A percentile compares a stretch with the other conserved stretches of the same genome.
These are phyloP conservation scores for Aureobasidium mangrovei DNA, from an alignment of 2,329 filamentous ascomycete genomes.

Conservation along the genomic window DNA sequence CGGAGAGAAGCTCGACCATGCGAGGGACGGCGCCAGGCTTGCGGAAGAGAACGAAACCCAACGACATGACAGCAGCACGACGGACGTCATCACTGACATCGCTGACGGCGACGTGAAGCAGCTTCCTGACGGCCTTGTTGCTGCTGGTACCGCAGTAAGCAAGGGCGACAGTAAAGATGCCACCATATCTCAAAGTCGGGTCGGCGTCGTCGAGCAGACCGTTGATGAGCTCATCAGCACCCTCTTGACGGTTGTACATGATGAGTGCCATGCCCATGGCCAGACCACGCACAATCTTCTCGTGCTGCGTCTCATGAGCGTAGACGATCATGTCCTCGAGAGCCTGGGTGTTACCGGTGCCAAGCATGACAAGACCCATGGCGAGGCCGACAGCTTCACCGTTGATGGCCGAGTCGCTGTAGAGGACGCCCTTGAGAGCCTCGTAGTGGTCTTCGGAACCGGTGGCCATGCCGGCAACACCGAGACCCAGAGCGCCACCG, in stretches of 20 bases:
- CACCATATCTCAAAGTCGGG: slow-evolving; percentile 86
- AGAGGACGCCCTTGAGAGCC: slow-evolving; percentile 79
- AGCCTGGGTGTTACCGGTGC: slow-evolving; percentile 89
- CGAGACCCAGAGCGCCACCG: slow-evolving; percentile 86
- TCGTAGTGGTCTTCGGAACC: slow-evolving; percentile 86
- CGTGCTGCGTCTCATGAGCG: slow-evolving; percentile 93
- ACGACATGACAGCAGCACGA: slow-evolving; percentile 89
- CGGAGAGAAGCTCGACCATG: slow-evolving; percentile 96
- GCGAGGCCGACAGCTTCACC: slow-evolving; percentile 91
- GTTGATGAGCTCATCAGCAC: slow-evolving; percentile 88
- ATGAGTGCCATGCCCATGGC: slow-evolving; percentile 96
- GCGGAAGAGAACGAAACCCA: slow-evolving; percentile 96
- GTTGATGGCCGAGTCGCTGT: slow-evolving; percentile 89
- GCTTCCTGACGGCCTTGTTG: slow-evolving; percentile 95
- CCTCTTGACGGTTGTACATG: slow-evolving; percentile 95
- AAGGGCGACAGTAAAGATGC: slow-evolving; percentile 96
- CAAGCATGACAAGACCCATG: slow-evolving; percentile 97
- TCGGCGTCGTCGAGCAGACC: slow-evolving; percentile 89
- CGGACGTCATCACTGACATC: slow-evolving; percentile 98
- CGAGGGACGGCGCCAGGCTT: slow-evolving; percentile 95
- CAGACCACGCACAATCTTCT: slow-evolving; percentile 95
- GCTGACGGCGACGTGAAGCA: slow-evolving; percentile 92
- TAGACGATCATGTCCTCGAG: slow-evolving; percentile 97
- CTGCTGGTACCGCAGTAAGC: slow-evolving; percentile 96
- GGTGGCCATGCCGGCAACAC: slow-evolving; percentile 95